A percentile compares a stretch with the other conserved stretches of the same genome.
Evolutionary conservation across 2,329 filamentous ascomycete genomes (phyloP).

Genomic region (Clarireedia paspali): DNA sequence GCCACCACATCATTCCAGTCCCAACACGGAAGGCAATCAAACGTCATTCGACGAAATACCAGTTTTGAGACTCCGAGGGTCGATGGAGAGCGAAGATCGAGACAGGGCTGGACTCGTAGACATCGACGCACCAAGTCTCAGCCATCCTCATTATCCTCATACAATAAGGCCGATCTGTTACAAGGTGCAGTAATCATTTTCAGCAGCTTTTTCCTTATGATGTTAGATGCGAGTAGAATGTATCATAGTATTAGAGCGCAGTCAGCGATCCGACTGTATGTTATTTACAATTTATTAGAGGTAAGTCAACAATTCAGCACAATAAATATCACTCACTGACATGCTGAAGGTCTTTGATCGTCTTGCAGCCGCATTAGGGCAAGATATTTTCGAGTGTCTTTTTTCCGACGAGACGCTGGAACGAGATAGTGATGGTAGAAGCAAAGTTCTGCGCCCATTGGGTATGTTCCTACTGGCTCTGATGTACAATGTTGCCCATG

Average conservation of each 20-base stretch:
- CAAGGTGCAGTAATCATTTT: conserved; percentile 83
- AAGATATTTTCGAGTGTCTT: conserved; percentile 92
- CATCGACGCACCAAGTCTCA: conserved; percentile 76
- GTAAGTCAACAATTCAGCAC: conserved; percentile 31
- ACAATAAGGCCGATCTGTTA: conserved; percentile 90
- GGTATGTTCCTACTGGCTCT: conserved; percentile 87
- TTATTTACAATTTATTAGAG: conserved; percentile 97
- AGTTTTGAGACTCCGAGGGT: conserved; percentile 15
- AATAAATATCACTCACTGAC: conserved; percentile 57
- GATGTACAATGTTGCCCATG: conserved; percentile 80
- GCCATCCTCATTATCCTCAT: conserved; percentile 76
- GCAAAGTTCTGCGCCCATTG: conserved; percentile 80
- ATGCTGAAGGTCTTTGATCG: conserved; percentile 85
- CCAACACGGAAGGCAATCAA: conserved; percentile 15
- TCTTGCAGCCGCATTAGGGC: conserved; percentile 81
- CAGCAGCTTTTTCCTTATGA: conserved; percentile 80
- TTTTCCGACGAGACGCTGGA: conserved; percentile 92
- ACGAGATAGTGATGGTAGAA: conserved; percentile 77
- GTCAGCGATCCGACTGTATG: conserved; percentile 95
- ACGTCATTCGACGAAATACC: conserved; percentile 10
- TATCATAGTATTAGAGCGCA: conserved; percentile 96
- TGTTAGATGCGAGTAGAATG: conserved; percentile 91
- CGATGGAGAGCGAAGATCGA: conserved; percentile 22
- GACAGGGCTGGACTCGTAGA: conserved; percentile 29
- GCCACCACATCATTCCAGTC: conserved; percentile 21